Base-by-base conservation (phyloP, 1,284 basidiomycete genomes). In the Peniophora sp. region DNA sequence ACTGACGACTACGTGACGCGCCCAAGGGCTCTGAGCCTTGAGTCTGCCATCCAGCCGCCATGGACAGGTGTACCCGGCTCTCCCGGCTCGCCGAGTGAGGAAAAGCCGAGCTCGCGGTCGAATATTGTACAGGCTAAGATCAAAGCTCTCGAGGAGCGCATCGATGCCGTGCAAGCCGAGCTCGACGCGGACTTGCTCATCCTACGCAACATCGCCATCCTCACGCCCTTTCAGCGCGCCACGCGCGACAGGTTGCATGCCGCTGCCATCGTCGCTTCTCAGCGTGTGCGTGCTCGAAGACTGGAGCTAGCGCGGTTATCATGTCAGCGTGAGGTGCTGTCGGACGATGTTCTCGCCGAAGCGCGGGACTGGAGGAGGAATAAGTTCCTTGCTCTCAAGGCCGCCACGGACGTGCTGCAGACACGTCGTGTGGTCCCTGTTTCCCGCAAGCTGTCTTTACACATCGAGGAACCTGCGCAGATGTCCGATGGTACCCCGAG, bases 161-260 rank as follows among this genome's bases (percentile, higher is more conserved):
- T 92, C 48, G 64, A 70, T 14, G 63, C 73, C 1, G 70, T 76
- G n/a, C 81, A 84, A 58, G 63, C 72, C 0, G 77, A 81, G 52
- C 78, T 97, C n/a, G 79, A 87, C 46, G 68, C 77, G 12, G 79
- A 88, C 57, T 69, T 94, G 61, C 81, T 87, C 23, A 69, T 87
- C 38, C 81, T 88, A 17, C 82, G 87, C 41, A 95, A 94, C 60
- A 74, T 97, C n/a, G 85, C 84, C 1, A 79, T 89, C 48, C 73
- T 97, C 46, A 88, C 91, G 8, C 92, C 95, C 2, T 95, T 97
- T 65, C 89, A 88, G 61, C 80, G 80, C 49, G 72, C 84, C 3
- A 94, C 92, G 2, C 81, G 92, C 45, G 89, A 91, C 55, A 77
- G 85, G 45, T 74, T 97, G 34, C 70, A 81, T 23, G 59, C 69